Base-by-base conservation (phyloP, 768 basidiomycete genomes). In the Boletus rufocinnamomeus region DNA sequence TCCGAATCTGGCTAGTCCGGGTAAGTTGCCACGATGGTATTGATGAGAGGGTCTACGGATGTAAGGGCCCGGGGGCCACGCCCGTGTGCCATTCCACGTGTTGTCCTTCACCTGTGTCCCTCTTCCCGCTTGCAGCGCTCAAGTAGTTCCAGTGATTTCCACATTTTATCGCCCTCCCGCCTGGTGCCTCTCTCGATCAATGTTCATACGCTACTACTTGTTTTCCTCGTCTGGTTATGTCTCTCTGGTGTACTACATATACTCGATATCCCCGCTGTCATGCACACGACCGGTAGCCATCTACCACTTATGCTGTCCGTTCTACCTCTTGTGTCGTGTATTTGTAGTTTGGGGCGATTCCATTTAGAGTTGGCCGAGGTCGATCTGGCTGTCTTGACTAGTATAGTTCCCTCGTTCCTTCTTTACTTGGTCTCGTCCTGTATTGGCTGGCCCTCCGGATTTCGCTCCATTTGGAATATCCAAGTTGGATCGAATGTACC, bases 1-100 rank as follows among this genome's bases (percentile, higher is more conserved):
- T 69, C 90, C 90, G n/a, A 85, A 82, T 49, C 60, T 79, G 59
- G 65, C 79, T 47, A 86, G 84, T 64, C 85, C 86, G 2, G 80
- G 79, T 21, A 80, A 80, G 65, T 80, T 80, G 69, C 73, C 77
- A 19, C 72, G 77, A 55, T 84, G 80, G 82, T 83, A 77, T 76
- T 84, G 67, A 79, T 16, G 3, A n/a, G 30, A 38, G 23, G n/a
- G 19, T 21, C 11, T n/a, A n/a, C 27, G 0, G 25, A 34, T 40
- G 28, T 27, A 53, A 28, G 6, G 38, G 7, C 11, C 32, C 32
- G n/a, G 14, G 16, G 34, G 1, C 16, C 55, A 17, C n/a, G 38
- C 19, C 17, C 10, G 43, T 45, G 30, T 50, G 17, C 23, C 19
- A 41, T 54, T 23, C 14, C 30, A 1, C 10, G 11, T 44, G 14